phyloP scores from a whole-genome alignment of 768 basidiomycete species.

The Boletus rubropictus region DNA sequence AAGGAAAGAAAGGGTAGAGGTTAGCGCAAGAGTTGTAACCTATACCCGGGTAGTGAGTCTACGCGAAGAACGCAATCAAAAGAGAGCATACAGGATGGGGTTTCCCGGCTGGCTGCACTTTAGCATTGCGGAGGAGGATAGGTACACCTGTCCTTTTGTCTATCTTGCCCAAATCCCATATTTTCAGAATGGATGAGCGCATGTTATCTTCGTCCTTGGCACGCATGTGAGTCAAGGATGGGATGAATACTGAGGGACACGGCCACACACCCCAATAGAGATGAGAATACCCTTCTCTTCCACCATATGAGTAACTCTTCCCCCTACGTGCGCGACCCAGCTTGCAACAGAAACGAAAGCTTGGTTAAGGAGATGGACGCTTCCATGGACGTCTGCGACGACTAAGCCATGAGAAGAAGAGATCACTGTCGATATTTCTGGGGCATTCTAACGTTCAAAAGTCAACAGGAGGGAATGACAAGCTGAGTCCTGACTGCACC shows the following conservation, averaged over 20 bases:
- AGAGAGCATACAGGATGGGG: constrained; percentile 62
- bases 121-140: constrained; percentile 63
- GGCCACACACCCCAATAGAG: constrained; percentile 74
- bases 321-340: constrained; percentile 77
- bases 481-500: constrained; percentile 32
- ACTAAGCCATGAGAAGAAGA: constrained; percentile 63
- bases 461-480: constrained; percentile 1
- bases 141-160: constrained; percentile 64
- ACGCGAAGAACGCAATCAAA: neutral
- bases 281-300: constrained; percentile 77
- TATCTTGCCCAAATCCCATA: constrained; percentile 78
- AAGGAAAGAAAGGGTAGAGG: constrained; percentile 72
- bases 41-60: constrained; percentile 21
- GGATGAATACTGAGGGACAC: neutral
- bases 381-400: constrained; percentile 83
- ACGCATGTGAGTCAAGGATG: constrained; percentile 7
- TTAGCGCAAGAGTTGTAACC: constrained; percentile 78
- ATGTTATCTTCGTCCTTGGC: constrained; percentile 69
- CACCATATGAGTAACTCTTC: constrained; percentile 81
- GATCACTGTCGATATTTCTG: constrained; percentile 68
- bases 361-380: constrained; percentile 67
- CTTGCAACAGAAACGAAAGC: constrained; percentile 66
- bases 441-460: constrained; percentile 39
- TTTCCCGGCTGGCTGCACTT: constrained; percentile 67
- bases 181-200: constrained; percentile 67